Conservation (phyloP, 1,139 yeast genomes). For the Nakaseomyces bracarensis region DNA sequence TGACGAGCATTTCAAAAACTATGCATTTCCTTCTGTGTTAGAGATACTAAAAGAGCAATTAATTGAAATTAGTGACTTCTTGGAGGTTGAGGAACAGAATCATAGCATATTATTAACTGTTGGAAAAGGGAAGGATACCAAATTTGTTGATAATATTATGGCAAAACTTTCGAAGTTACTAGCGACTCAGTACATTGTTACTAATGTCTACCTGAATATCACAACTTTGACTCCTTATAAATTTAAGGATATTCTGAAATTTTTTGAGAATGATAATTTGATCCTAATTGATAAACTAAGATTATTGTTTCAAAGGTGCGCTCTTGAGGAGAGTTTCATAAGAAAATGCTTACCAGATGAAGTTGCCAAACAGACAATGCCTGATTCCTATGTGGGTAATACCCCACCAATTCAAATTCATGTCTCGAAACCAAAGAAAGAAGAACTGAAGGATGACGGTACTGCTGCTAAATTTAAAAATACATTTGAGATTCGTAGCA, state of each 20-base stretch:
- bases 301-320: slow-evolving; percentile 40
- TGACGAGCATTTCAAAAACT: slow-evolving; percentile 48
- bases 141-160: slow-evolving; percentile 27
- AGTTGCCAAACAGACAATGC: slow-evolving; percentile 41
- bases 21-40: slow-evolving; percentile 38
- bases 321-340: slow-evolving; percentile 49
- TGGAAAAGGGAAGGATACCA: slow-evolving; percentile 15
- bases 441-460: slow-evolving; percentile 35
- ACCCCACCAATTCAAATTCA: slow-evolving; percentile 35
- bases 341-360: slow-evolving; percentile 41
- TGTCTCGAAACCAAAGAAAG: slow-evolving; percentile 24
- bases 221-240: slow-evolving; percentile 43
- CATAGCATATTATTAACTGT: slow-evolving; percentile 35
- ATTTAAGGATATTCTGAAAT: slow-evolving; percentile 39
- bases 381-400: slow-evolving; percentile 23
- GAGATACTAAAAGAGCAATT: slow-evolving; percentile 30
- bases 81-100: slow-evolving; percentile 29
- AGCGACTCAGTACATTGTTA: slow-evolving; percentile 40
- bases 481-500: slow-evolving; percentile 46
- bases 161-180: slow-evolving; percentile 34
- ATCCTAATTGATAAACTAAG: slow-evolving; percentile 36
- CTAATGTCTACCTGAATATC: slow-evolving; percentile 49
- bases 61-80: slow-evolving; percentile 32
- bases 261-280: slow-evolving; percentile 38
- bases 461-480: slow-evolving; percentile 54